phyloP scores from a whole-genome alignment of 257 asterid species.

The Fraxinus pennsylvanica region DNA sequence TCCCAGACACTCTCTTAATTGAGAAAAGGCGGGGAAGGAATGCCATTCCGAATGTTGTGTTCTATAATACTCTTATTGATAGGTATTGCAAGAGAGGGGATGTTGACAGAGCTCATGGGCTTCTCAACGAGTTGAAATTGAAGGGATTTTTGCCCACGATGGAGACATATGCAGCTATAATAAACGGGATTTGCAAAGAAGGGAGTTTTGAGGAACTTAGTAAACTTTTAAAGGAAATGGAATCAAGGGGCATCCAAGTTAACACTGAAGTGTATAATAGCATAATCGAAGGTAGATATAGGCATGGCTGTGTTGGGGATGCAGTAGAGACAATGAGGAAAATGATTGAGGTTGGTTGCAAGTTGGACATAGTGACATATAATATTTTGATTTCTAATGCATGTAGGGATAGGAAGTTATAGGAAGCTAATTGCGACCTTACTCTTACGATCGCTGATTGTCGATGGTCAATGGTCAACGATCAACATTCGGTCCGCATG shows the following conservation, averaged over 20 bases:
- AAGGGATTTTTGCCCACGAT: slow-evolving; percentile 72
- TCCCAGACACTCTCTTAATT: slow-evolving; percentile 32
- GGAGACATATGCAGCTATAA: slow-evolving; percentile 79
- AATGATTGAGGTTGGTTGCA: slow-evolving; percentile 57
- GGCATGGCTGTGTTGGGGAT: slow-evolving; percentile 49
- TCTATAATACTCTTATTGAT: slow-evolving; percentile 75
- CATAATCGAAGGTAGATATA: slow-evolving; percentile 61
- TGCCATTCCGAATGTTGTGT: slow-evolving; percentile 77
- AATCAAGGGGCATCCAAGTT: slow-evolving; percentile 50
- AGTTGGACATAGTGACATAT: slow-evolving; percentile 68
- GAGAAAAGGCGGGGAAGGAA: slow-evolving; percentile 82
- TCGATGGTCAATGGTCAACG: too few species aligned
- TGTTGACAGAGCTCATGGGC: slow-evolving; percentile 49
- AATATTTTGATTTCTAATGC: slow-evolving; percentile 69
- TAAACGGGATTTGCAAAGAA: slow-evolving; percentile 66
- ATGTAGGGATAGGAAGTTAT: slow-evolving; percentile 64
- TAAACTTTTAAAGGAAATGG: slow-evolving; percentile 66
- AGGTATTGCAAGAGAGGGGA: slow-evolving; percentile 80
- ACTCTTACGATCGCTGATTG: too few species aligned
- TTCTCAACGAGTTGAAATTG: slow-evolving; percentile 64
- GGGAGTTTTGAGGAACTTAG: slow-evolving; percentile 63
- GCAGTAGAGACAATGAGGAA: slow-evolving; percentile 46
- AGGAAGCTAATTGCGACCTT: slow-evolving; percentile 39
- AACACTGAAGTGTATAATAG: slow-evolving; percentile 57
- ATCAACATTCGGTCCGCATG: too few species aligned